phyloP scores from a whole-genome alignment of 169 alveolate genomes.

The Plasmodium coatneyi region DNA sequence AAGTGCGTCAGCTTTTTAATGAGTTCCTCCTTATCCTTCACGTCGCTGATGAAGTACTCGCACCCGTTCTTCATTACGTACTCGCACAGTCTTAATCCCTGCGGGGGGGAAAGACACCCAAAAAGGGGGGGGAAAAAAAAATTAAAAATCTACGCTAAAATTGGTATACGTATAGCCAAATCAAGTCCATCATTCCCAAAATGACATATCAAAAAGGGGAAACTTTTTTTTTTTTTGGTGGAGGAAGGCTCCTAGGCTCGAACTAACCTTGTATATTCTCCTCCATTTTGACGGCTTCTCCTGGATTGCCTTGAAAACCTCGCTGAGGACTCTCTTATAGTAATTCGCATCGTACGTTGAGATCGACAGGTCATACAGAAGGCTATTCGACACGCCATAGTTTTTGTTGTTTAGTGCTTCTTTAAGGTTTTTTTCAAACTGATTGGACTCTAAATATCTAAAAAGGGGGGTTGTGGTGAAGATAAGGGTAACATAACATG shows the following conservation, averaged over 20 bases:
- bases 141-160: not conserved
- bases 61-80: slow-evolving; percentile 72
- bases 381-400: slow-evolving; percentile 71
- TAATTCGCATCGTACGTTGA: slow-evolving; percentile 67
- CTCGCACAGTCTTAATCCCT: slow-evolving; percentile 61
- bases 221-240: not conserved
- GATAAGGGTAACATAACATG: not conserved
- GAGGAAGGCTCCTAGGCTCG: not conserved
- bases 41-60: slow-evolving; percentile 70
- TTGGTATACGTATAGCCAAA: not conserved
- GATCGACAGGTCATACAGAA: slow-evolving; percentile 50
- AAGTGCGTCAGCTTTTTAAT: slow-evolving; percentile 63
- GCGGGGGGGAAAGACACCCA: not conserved
- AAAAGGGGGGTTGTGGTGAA: not conserved
- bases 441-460: slow-evolving; percentile 73
- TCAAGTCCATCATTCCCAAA: not conserved
- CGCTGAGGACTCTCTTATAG: slow-evolving; percentile 42
- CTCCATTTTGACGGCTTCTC: slow-evolving; percentile 72
- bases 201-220: not conserved
- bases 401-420: slow-evolving; percentile 68
- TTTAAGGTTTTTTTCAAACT: slow-evolving; percentile 60
- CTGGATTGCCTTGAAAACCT: slow-evolving; percentile 66
- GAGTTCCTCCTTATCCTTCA: slow-evolving; percentile 55
- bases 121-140: not conserved
- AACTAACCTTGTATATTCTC: slow-evolving; percentile 54